phyloP scores from a whole-genome alignment of 1,139 yeast genomes.

The Candida glucosophila region DNA sequence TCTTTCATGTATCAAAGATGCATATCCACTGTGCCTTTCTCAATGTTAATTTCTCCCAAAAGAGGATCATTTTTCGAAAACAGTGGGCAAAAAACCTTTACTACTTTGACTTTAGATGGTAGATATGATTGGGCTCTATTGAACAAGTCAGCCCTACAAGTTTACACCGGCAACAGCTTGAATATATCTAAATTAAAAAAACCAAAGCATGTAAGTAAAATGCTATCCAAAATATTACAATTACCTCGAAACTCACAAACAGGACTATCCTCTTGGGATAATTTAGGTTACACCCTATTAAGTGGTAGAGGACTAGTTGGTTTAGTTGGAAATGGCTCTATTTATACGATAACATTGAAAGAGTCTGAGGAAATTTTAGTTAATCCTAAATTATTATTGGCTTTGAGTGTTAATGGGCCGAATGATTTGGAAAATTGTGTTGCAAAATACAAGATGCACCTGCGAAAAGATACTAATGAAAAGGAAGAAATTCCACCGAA shows the following conservation, averaged over 20 bases:
- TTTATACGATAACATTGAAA: constrained; percentile 38
- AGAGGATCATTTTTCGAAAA: constrained; percentile 9
- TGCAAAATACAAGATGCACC: constrained; percentile 15
- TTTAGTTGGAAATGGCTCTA: constrained; percentile 48
- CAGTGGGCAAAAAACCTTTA: constrained; percentile 24
- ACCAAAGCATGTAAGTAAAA: constrained; percentile 34
- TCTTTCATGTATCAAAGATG: constrained; percentile 35
- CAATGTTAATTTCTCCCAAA: constrained; percentile 25
- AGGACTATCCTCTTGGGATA: constrained; percentile 26
- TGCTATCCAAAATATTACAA: constrained; percentile 18
- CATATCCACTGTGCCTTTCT: constrained; percentile 40
- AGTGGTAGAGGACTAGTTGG: constrained; percentile 55
- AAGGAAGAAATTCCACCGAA: neutral
- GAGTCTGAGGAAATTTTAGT: constrained; percentile 43
- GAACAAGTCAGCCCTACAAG: constrained; percentile 37
- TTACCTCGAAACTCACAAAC: constrained; percentile 18
- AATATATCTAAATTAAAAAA: constrained; percentile 22
- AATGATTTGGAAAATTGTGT: constrained; percentile 34
- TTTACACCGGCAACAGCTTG: constrained; percentile 44
- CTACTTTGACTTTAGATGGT: constrained; percentile 44
- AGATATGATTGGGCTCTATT: constrained; percentile 54
- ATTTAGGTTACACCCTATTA: constrained; percentile 36
- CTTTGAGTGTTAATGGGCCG: constrained; percentile 43
- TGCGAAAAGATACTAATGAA: too few relatives aligned
- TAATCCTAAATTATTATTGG: constrained; percentile 40